These are phyloP conservation scores for Xylaria nigripes DNA, from an alignment of 495 filamentous ascomycete genomes.

Conservation along the genomic window DNA sequence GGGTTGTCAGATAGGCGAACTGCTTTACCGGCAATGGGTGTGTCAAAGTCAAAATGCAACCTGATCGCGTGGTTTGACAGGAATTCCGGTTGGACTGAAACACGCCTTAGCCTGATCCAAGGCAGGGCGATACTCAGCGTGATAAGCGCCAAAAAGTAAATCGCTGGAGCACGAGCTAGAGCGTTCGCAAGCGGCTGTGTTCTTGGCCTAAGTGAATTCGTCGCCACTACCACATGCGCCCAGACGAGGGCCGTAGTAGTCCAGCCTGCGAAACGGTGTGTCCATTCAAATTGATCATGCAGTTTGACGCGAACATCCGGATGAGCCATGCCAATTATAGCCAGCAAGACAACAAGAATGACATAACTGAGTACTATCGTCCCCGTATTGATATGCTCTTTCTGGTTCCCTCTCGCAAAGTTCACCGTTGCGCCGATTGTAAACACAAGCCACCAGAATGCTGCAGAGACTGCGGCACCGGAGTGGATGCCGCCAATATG, in stretches of 20 bases:
- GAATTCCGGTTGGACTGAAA: conserved; percentile 44
- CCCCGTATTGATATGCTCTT: conserved; percentile 11
- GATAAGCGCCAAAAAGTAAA: conserved; percentile 48
- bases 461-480: conserved; percentile 51
- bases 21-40: conserved; percentile 37
- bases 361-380: conserved; percentile 25
- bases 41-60: conserved; percentile 50
- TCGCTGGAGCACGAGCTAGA: conserved; percentile 39
- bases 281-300: conserved; percentile 50
- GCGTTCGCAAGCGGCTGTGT: conserved; percentile 24
- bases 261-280: conserved; percentile 54
- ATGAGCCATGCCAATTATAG: conserved; percentile 27
- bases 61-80: conserved; percentile 55
- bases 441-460: conserved; percentile 55
- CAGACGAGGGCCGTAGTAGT: conserved; percentile 44
- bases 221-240: conserved; percentile 34
- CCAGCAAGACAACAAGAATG: conserved; percentile 21
- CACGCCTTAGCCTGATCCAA: conserved; percentile 51
- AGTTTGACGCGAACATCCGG: conserved; percentile 38
- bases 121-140: conserved; percentile 48
- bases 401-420: conserved; percentile 27
- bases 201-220: conserved; percentile 18
- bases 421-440: conserved; percentile 43
- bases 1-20: conserved; percentile 45
- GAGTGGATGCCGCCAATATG: conserved; percentile 62